These are phyloP conservation scores for Ophiocordyceps camponoti-leonardi DNA, from an alignment of 2,329 filamentous ascomycete genomes.

Conservation along the genomic window DNA sequence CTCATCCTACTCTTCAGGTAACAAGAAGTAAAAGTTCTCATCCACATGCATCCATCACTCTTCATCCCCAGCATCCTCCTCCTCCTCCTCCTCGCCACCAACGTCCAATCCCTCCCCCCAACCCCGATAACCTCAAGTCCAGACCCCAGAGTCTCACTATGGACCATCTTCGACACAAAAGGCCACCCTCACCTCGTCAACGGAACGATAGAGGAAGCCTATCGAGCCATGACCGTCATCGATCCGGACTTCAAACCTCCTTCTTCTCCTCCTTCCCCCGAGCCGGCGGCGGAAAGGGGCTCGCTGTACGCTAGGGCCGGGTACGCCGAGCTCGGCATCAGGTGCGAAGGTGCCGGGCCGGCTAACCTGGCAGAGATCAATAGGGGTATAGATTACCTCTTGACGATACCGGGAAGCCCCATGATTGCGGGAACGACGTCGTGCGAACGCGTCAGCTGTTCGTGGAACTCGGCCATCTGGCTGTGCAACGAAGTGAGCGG, in stretches of 20 bases:
- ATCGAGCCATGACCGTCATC: not conserved
- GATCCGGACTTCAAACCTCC: not conserved
- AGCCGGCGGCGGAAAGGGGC: no score
- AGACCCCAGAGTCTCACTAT: not conserved
- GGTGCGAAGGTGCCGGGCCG: not conserved
- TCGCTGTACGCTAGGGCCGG: not conserved
- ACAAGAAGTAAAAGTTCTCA: no score
- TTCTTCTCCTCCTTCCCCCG: no score
- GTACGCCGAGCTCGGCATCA: not conserved
- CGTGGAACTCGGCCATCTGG: not conserved
- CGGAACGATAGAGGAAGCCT: not conserved
- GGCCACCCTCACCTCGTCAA: not conserved
- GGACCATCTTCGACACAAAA: not conserved
- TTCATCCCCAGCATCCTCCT: no score
- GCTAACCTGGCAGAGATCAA: not conserved
- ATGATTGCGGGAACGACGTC: not conserved
- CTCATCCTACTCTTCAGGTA: no score
- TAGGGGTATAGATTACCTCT: not conserved
- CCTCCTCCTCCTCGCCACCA: no score
- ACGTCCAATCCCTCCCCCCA: no score
- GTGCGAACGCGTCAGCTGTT: not conserved
- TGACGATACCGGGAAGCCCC: not conserved
- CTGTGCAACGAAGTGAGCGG: not conserved
- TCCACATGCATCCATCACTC: no score
- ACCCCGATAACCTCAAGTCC: not conserved